Percentiles rank a stretch among this genome's conserved stretches.
These are phyloP conservation scores for Gryganskiella cystojenkinii DNA, from an alignment of 192 early-diverging fungal genomes.

Conservation along the genomic window DNA sequence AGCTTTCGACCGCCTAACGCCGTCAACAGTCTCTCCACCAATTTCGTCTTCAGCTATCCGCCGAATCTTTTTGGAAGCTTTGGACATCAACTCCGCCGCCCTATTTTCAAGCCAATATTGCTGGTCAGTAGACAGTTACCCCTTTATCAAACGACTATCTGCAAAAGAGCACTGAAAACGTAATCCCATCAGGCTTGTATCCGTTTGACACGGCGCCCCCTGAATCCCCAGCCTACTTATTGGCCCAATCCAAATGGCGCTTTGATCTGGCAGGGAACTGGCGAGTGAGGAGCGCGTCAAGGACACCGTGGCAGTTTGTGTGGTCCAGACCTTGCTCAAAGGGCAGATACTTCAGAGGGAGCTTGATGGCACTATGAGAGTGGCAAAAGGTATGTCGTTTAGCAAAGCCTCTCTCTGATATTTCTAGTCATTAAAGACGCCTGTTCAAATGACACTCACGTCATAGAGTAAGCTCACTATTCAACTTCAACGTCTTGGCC, in stretches of 20 bases:
- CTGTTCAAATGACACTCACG: too few species aligned
- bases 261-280: constrained; percentile 16
- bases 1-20: not conserved
- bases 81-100: not conserved
- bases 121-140: not conserved
- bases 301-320: constrained; percentile 18
- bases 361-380: constrained; percentile 14
- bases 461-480: too few species aligned
- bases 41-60: not conserved
- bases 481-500: constrained; percentile 1
- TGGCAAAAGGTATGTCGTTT: not conserved
- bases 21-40: not conserved
- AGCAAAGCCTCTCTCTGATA: not conserved
- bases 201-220: constrained; percentile 9
- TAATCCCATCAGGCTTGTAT: constrained; percentile 21
- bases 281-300: constrained; percentile 16
- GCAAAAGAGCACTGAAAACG: too few species aligned
- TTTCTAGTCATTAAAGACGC: not conserved
- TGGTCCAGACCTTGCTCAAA: constrained; percentile 14
- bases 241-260: constrained; percentile 18
- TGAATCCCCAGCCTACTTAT: constrained; percentile 4
- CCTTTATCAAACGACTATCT: not conserved
- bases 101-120: constrained; percentile 3
- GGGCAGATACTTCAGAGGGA: not conserved
- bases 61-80: constrained; percentile 1